These are phyloP conservation scores for Hydnum rufescens DNA, from an alignment of 768 basidiomycete species.

Conservation along the genomic window DNA sequence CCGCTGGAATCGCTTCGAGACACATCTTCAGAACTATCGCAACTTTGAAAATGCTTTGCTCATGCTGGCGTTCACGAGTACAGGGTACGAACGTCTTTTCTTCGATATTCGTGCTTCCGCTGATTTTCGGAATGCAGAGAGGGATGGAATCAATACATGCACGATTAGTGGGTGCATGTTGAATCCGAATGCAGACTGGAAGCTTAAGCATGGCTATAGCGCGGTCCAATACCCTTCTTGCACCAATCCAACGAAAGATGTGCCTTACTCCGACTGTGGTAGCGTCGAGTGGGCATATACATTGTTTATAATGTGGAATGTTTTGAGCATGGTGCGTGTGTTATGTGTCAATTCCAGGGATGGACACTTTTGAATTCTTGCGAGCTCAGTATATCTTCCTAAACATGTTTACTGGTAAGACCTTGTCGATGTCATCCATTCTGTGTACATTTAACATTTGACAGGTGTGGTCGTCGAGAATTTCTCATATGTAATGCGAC, in stretches of 20 bases:
- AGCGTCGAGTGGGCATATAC: slow-evolving; percentile 64
- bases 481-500: slow-evolving; percentile 89
- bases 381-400: slow-evolving; percentile 90
- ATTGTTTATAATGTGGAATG: slow-evolving; percentile 87
- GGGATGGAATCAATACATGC: slow-evolving; percentile 96
- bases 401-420: slow-evolving; percentile 79
- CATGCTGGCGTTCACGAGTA: slow-evolving; percentile 84
- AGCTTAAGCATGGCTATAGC: slow-evolving; percentile 22
- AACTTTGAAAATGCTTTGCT: slow-evolving; percentile 61
- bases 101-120: neutral
- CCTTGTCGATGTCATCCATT: neutral
- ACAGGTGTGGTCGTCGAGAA: slow-evolving; percentile 81
- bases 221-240: slow-evolving; percentile 62
- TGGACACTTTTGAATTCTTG: neutral
- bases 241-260: slow-evolving; percentile 29
- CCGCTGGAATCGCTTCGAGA: slow-evolving; percentile 58
- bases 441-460: slow-evolving; percentile 3
- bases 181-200: neutral
- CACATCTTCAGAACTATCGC: slow-evolving; percentile 53
- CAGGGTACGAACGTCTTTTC: slow-evolving; percentile 38
- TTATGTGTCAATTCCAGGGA: neutral
- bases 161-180: slow-evolving; percentile 56
- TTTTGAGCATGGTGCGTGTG: slow-evolving; percentile 68
- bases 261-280: slow-evolving; percentile 69
- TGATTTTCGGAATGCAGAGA: slow-evolving; percentile 31